Base-by-base conservation (phyloP, 176 grass and related monocot species). In the maize (Zea mays) region DNA sequence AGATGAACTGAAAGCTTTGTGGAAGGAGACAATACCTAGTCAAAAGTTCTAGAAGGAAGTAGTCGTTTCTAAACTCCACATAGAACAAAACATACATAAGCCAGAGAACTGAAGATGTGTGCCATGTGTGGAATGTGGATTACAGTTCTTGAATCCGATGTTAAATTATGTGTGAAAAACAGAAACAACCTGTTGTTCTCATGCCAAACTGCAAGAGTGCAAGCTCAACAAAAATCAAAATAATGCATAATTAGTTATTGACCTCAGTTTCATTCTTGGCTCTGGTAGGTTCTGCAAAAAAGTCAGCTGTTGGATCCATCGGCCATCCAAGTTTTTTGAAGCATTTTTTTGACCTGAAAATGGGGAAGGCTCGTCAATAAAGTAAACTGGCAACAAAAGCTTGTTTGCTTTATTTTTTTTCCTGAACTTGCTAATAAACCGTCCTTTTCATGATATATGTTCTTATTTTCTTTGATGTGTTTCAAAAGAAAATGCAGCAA, bases 251-350 rank as follows among this genome's bases (percentile, higher is more conserved):
- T 44, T 43, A 49, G 55, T 55, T 17, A 84, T 37, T 75, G 68
- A 93, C 88, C 88, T 86, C 78, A 10, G 56, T 46, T 41, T 75
- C 40, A 40, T 69, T 74, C 68, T 62, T 83, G 43, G 21, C 2
- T 64, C 62, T 74, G 13, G 17, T 79, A n/a, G n/a, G n/a, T 46
- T 38, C 55, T 0, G 0, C 49, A 73, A 98, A 92, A 88, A 98
- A 92, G 12, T 89, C 89, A 71, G 91, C 72, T 35, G 59, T 0
- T 42, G 0, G 2, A 70, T 87, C 4, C 87, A 98, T 86, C 39
- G 89, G 92, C 96, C 96, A 99, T 13, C 58, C 39, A 59, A 98
- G 78, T 13, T 94, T 67, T 77, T 87, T 90, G 57, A 99, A 92
- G 73, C 90, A 90, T 74, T 92, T 81, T 20, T 89, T 95, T 10